Conservation (phyloP, 2,329 filamentous ascomycete genomes). For the Colletotrichum abscissum region DNA sequence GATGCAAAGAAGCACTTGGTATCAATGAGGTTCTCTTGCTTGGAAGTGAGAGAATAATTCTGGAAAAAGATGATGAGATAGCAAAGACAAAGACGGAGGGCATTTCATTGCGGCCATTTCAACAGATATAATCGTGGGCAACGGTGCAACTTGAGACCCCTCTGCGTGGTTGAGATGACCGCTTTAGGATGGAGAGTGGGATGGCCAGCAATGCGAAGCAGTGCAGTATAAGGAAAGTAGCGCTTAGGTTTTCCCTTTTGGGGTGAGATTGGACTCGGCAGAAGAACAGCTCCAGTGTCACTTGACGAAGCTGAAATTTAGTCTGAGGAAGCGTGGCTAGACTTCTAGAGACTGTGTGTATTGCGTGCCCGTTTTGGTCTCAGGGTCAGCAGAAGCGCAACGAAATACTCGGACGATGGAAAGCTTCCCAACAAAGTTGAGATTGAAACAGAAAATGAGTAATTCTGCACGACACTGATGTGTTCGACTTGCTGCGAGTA, state of each 20-base stretch:
- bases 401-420: neutral
- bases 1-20: neutral
- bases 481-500: neutral
- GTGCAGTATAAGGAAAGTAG: conserved; percentile 25
- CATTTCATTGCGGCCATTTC: neutral
- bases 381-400: neutral
- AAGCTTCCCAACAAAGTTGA: neutral
- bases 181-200: conserved; percentile 19
- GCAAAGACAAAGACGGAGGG: too few species aligned
- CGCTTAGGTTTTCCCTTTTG: conserved; percentile 26
- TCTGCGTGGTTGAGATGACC: conserved; percentile 27
- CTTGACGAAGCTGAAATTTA: conserved; percentile 5
- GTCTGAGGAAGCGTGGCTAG: neutral
- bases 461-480: neutral
- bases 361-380: neutral
- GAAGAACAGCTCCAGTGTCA: conserved; percentile 33
- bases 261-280: neutral
- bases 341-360: neutral
- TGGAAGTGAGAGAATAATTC: neutral
- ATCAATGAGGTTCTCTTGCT: neutral
- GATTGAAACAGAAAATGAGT: neutral
- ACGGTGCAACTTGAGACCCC: conserved; percentile 1
- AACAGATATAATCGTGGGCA: conserved; percentile 25
- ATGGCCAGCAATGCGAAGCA: conserved; percentile 23
- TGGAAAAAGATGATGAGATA: neutral